Percentiles rank a stretch among this genome's conserved stretches.
These are phyloP conservation scores for Akanthomyces uredinophilus DNA, from an alignment of 2,329 filamentous ascomycete genomes.

Conservation along the genomic window DNA sequence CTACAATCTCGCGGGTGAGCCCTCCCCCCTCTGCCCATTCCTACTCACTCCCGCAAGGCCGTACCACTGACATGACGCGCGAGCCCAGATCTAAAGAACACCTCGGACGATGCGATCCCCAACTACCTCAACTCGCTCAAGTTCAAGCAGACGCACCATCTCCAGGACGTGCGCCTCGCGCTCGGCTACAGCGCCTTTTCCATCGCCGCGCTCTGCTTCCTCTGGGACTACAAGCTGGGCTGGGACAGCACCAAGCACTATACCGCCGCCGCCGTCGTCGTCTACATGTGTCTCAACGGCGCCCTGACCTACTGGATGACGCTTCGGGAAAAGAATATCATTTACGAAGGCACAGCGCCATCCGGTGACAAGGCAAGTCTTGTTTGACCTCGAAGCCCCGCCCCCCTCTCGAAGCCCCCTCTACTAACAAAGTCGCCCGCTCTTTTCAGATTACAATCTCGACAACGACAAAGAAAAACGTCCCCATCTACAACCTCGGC, in stretches of 20 bases:
- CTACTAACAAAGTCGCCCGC: neutral
- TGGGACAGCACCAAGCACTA: constrained; percentile 82
- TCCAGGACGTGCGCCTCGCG: constrained; percentile 75
- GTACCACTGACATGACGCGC: neutral
- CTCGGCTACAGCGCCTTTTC: constrained; percentile 79
- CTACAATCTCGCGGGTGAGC: constrained; percentile 60
- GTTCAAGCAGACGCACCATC: constrained; percentile 75
- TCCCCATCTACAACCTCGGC: constrained; percentile 72
- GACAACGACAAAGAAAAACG: constrained; percentile 70
- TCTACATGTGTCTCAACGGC: constrained; percentile 76
- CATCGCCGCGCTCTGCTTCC: constrained; percentile 78
- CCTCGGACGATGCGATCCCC: constrained; percentile 87
- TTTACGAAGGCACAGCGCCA: constrained; percentile 69
- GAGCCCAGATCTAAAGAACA: constrained; percentile 82
- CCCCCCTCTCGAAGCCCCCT: too few relatives aligned
- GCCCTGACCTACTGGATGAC: constrained; percentile 79
- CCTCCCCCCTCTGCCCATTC: neutral
- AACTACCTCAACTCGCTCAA: constrained; percentile 87
- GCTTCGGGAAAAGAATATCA: constrained; percentile 71
- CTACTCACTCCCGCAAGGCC: neutral
- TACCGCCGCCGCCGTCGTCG: constrained; percentile 70
- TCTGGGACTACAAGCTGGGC: constrained; percentile 84
- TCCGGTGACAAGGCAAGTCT: constrained; percentile 59
- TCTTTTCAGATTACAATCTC: constrained; percentile 66
- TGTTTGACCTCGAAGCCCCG: neutral